Evolutionary conservation across 805 yeast species (phyloP), one percentile per base, ranked within the genome.

Genomic region (Candida chauliodis): DNA sequence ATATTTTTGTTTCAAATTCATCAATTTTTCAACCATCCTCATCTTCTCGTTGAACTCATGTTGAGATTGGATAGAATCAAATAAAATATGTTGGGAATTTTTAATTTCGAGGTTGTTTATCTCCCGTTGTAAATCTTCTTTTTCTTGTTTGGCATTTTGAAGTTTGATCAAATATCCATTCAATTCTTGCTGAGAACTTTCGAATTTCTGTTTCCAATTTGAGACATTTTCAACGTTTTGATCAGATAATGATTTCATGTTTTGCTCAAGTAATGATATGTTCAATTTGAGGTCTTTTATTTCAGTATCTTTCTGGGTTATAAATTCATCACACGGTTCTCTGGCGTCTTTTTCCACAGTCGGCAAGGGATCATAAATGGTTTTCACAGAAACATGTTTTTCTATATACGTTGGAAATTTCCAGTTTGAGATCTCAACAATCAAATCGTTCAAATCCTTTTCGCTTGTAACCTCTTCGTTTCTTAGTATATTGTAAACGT

Each of bases 201-300:
- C 10, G n/a, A 46, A 44, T 42, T 33, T 36, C 3, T 19, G 5
- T 17, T 44, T 34, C 9, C 58, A 37, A 5, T 52, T 48, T 1
- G 43, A 33, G 3, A 65, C 36, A 13, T 51, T 54, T 8, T 44
- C 42, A 22, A 64, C 67, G 33, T 56, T 49, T 13, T 60, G 58
- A 0, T 48, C 48, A 26, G 56, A 52, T 5, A 63, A 50, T 3
- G 63, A 55, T 11, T 45, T 46, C 47, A 76, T 53, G 44, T 72
- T 74, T 5, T 63, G 59, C 43, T 75, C 71, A 25, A 77, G 50
- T 2, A 75, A 59, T 7, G 63, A 56, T 8, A 76, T 59, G 44
- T 73, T 76, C 38, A 76, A 52, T 9, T 59, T 54, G 10, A 73
- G 54, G 33, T 77, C 79, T 25, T 68, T 69, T 11, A 75, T 52